A percentile compares a stretch with the other conserved stretches of the same genome.
Conservation (phyloP, 1,284 basidiomycete genomes). For the Cryptococcus hybrid region DNA sequence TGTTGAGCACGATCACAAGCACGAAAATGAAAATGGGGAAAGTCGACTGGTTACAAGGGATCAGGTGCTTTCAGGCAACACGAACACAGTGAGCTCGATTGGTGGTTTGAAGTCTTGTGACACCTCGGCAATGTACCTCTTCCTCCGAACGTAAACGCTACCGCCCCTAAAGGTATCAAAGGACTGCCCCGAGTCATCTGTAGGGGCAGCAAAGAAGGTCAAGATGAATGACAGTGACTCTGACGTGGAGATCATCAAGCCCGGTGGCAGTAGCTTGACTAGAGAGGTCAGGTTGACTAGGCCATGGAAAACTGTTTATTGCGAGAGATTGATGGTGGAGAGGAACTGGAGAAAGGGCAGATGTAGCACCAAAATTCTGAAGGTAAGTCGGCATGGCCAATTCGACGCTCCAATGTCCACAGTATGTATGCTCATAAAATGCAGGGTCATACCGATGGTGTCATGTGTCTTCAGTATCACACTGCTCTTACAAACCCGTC, state of each 20-base stretch:
- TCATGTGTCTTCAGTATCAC: slow-evolving; percentile 96
- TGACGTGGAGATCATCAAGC: slow-evolving; percentile 14
- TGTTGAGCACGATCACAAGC: slow-evolving; percentile 35
- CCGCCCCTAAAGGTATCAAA: neutral
- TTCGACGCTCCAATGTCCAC: neutral
- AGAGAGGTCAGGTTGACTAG: slow-evolving; percentile 40
- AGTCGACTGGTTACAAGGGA: slow-evolving; percentile 11
- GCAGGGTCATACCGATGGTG: slow-evolving; percentile 86
- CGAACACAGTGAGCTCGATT: neutral
- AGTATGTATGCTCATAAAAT: slow-evolving; percentile 46
- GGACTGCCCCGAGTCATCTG: slow-evolving; percentile 18
- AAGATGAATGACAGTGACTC: slow-evolving; percentile 28
- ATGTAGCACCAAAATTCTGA: slow-evolving; percentile 77
- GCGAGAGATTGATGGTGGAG: slow-evolving; percentile 91
- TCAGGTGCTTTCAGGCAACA: slow-evolving; percentile 8
- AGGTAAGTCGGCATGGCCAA: slow-evolving; percentile 36
- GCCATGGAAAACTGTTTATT: slow-evolving; percentile 99
- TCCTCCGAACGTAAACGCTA: neutral
- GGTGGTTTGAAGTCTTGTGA: neutral
- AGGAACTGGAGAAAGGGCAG: slow-evolving; percentile 96
- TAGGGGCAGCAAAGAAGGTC: slow-evolving; percentile 11
- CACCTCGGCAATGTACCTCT: slow-evolving; percentile 7
- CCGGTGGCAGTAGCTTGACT: slow-evolving; percentile 17
- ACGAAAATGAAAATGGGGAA: slow-evolving; percentile 16
- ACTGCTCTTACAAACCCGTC: slow-evolving; percentile 80